phyloP scores from a whole-genome alignment of 1,139 yeast species.

The Suhomyces maxii region DNA sequence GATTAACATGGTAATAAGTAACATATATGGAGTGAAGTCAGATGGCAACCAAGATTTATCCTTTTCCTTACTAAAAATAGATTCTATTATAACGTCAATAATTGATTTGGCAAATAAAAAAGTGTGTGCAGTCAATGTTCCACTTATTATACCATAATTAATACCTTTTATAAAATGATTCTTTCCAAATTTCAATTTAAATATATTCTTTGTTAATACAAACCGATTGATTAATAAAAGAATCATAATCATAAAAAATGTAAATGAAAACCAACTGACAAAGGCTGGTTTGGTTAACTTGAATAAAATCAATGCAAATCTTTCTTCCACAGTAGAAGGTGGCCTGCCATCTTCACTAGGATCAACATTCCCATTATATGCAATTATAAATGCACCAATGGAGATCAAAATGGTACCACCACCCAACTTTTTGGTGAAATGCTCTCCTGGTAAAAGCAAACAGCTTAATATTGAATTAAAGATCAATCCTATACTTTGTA shows the following conservation, averaged over 20 bases:
- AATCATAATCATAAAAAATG: slow-evolving; percentile 30
- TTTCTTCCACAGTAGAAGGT: slow-evolving; percentile 24
- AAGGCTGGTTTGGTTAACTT: slow-evolving; percentile 31
- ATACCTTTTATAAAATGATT: slow-evolving; percentile 47
- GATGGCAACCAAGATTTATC: slow-evolving; percentile 17
- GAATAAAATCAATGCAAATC: slow-evolving; percentile 28
- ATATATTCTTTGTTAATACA: slow-evolving; percentile 6
- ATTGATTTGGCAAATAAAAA: slow-evolving; percentile 81
- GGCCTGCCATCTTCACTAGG: slow-evolving; percentile 20
- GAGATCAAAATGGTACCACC: slow-evolving; percentile 70
- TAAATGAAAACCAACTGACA: slow-evolving; percentile 39
- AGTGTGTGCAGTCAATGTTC: slow-evolving; percentile 83
- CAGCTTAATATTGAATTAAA: slow-evolving; percentile 78
- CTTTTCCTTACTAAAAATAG: slow-evolving; percentile 34
- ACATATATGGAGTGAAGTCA: slow-evolving; percentile 42
- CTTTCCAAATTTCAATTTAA: slow-evolving; percentile 3
- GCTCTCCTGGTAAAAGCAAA: slow-evolving; percentile 64
- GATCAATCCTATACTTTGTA: slow-evolving; percentile 84
- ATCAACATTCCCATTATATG: slow-evolving; percentile 56
- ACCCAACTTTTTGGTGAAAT: slow-evolving; percentile 57
- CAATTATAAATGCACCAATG: slow-evolving; percentile 77
- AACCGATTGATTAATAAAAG: slow-evolving; percentile 26
- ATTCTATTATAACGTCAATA: slow-evolving; percentile 62
- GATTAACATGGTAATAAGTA: slow-evolving; percentile 58
- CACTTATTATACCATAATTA: slow-evolving; percentile 69